Base-by-base conservation (phyloP, 345 rosid genomes). In the Eucalyptus sp. region DNA sequence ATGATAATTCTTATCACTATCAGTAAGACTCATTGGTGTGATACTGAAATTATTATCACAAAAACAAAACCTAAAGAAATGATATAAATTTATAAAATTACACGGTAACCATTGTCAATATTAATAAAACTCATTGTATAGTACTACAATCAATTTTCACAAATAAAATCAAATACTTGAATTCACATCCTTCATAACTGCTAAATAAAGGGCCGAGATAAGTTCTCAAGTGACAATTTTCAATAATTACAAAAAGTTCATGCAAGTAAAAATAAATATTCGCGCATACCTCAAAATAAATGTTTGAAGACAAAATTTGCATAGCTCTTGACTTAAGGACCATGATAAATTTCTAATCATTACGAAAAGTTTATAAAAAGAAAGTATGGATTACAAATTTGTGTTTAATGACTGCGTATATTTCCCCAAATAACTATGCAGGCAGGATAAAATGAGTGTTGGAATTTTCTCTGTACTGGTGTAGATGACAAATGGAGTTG, bases 291-390 rank as follows among this genome's bases (percentile, higher is more conserved):
- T n/a, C 76, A 64, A 64, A 64, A 14, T n/a, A n/a, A 0, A n/a
- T 14, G 76, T n/a, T 62, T 29, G 0, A n/a, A 14, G 33, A 64
- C n/a, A n/a, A n/a, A 64, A 14, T 0, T 0, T 64, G 14, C n/a
- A 14, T n/a, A 64, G 20, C 37, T n/a, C 76, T 64, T n/a, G 41
- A 64, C 4, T 64, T 64, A 64, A 64, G 76, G 37, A 64, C 10
- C 17, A n/a, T 7, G 41, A n/a, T n/a, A 64, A 15, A 64, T 15
- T 62, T n/a, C 1, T 64, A n/a, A 64, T 29, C 76, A n/a, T 16
- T 62, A 27, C 71, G 9, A 29, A 62, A 62, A 62, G 33, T 29
- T 62, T 62, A 29, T 62, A 18, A 3, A 62, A 62, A 62, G 33
- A 62, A 62, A 62, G 31, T 62, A 62, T 29, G 71, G 37, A 5